Evolutionary conservation across 2,329 filamentous ascomycete genomes (phyloP).

Genomic region (Ceratocystis eucalypticola): DNA sequence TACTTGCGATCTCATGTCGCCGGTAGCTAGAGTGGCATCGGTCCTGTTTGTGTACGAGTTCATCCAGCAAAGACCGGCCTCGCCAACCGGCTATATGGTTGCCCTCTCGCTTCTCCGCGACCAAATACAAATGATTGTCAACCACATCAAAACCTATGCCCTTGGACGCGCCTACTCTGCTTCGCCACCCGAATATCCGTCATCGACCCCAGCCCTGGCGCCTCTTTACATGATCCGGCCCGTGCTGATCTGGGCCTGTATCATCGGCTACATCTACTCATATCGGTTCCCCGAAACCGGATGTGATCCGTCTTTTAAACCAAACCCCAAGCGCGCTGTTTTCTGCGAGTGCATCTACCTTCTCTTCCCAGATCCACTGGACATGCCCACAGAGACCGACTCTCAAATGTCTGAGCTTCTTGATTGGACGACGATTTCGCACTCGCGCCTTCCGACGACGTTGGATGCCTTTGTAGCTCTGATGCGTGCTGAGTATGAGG

Average conservation of each 20-base stretch:
- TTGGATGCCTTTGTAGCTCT: slow-evolving; percentile 13
- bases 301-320: slow-evolving; percentile 12
- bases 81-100: slow-evolving; percentile 14
- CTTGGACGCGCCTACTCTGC: slow-evolving; percentile 3
- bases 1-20: slow-evolving; percentile 14
- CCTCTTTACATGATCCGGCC: slow-evolving; percentile 13
- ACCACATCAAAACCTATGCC: slow-evolving; percentile 17
- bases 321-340: slow-evolving; percentile 13
- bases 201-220: neutral
- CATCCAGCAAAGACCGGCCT: slow-evolving; percentile 14
- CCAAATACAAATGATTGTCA: slow-evolving; percentile 17
- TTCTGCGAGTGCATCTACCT: slow-evolving; percentile 18
- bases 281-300: slow-evolving; percentile 13
- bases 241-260: slow-evolving; percentile 18
- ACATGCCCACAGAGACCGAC: slow-evolving; percentile 8
- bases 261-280: slow-evolving; percentile 18
- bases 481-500: slow-evolving; percentile 15
- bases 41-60: slow-evolving; percentile 16
- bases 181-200: neutral
- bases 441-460: slow-evolving; percentile 12
- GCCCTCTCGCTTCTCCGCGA: slow-evolving; percentile 10
- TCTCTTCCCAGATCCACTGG: slow-evolving; percentile 9
- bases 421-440: slow-evolving; percentile 17
- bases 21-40: slow-evolving; percentile 10
- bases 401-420: slow-evolving; percentile 14